Conservation (phyloP, 2,329 filamentous ascomycete genomes). For the Ascochyta pisi region DNA sequence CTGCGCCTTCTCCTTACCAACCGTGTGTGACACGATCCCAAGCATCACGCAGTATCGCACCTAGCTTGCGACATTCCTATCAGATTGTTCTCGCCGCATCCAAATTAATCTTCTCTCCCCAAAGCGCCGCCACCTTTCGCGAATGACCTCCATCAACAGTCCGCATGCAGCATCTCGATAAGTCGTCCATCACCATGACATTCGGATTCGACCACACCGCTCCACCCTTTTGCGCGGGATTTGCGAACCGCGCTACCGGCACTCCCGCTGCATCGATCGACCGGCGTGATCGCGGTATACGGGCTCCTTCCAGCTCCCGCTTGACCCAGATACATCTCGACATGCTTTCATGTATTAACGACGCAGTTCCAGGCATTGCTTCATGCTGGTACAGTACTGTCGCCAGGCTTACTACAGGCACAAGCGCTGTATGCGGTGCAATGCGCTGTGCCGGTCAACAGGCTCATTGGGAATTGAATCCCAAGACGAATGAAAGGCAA, state of each 20-base stretch:
- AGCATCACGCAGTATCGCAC: slow-evolving; percentile 17
- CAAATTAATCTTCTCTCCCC: background rate
- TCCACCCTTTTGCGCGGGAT: background rate
- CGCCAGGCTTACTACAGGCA: slow-evolving; percentile 1
- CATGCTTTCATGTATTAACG: background rate
- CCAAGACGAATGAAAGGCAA: background rate
- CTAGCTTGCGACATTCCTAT: slow-evolving; percentile 13
- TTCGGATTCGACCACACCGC: background rate
- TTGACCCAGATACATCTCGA: background rate
- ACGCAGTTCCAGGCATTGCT: background rate
- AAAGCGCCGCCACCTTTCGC: background rate
- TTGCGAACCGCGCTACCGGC: slow-evolving; percentile 5
- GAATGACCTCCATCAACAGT: background rate
- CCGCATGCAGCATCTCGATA: slow-evolving; percentile 1
- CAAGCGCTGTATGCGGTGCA: background rate
- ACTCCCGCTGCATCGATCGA: slow-evolving; percentile 11
- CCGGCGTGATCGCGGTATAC: slow-evolving; percentile 3
- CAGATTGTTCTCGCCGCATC: background rate
- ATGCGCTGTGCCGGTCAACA: background rate
- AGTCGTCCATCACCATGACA: background rate
- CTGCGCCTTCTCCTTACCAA: background rate
- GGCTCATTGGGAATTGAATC: background rate
- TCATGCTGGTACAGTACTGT: background rate
- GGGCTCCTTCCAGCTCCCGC: background rate
- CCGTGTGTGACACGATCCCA: background rate